phyloP scores from a whole-genome alignment of 2,329 filamentous ascomycete species.

The Colletotrichum tamarilloi region DNA sequence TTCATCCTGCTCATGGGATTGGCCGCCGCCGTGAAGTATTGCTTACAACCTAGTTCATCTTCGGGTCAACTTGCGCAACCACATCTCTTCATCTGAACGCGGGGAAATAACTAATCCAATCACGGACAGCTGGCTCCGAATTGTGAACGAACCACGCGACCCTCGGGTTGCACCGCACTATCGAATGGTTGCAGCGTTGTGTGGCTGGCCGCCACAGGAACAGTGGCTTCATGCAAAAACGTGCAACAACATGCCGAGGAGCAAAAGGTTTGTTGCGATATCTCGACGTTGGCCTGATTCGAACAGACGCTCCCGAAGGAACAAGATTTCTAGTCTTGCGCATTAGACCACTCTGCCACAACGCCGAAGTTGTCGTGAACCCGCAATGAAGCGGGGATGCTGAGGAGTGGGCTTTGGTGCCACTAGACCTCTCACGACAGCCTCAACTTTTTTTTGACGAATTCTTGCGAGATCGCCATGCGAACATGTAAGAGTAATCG shows the following conservation, averaged over 20 bases:
- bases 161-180: neutral
- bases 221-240: neutral
- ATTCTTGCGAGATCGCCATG: neutral
- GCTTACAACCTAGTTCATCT: neutral
- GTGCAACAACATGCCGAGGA: neutral
- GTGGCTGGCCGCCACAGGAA: neutral
- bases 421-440: neutral
- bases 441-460: neutral
- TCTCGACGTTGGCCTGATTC: constrained; percentile 34
- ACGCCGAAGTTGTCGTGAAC: constrained; percentile 9
- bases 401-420: rapidly evolving
- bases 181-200: neutral
- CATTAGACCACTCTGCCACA: constrained; percentile 37
- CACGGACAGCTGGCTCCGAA: constrained; percentile 16
- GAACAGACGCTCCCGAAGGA: constrained; percentile 36
- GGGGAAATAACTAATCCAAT: neutral
- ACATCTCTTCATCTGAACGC: constrained; percentile 16
- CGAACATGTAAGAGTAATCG: neutral
- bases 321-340: constrained; percentile 36
- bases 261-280: no score
- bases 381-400: constrained; percentile 12
- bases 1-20: neutral
- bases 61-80: neutral
- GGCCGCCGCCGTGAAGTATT: neutral
- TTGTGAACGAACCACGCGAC: neutral